Base-by-base conservation (phyloP, 2,329 filamentous ascomycete species). In the Talaromyces sp. region DNA sequence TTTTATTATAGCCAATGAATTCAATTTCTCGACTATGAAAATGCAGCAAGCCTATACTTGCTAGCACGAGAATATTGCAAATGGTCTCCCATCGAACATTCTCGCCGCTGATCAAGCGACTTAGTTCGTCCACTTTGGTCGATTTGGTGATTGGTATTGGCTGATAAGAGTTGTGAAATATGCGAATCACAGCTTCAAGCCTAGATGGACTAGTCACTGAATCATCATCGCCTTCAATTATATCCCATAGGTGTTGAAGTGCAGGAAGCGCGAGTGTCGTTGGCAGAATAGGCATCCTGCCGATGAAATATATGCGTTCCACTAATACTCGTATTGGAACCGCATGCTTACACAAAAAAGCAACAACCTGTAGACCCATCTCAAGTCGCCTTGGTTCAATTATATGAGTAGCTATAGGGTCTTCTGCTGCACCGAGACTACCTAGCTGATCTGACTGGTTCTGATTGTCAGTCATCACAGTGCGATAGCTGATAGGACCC, bases 81-180 rank as follows among this genome's bases (percentile, higher is more conserved):
- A 55, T 55, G n/a, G 44, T 59, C 57, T 53, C 44, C 33, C 57
- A 59, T 23, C 57, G 51, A 18, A 53, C 44, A 40, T 59, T 59
- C 47, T 52, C 57, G 47, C 57, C 47, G 36, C 47, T 53, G 42
- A 36, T 28, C 53, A 55, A 55, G 18, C n/a, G 53, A 18, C 53
- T n/a, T 12, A 55, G 33, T 34, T 55, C 53, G 36, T 36, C 14
- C 30, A 36, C 31, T 14, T 12, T 31, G 12, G 53, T 33, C 31
- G 53, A 55, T 23, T 55, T 55, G 30, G 28, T 55, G 14, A 55
- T 18, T 2, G 53, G 31, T 55, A 55, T 36, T 18, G 53, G n/a
- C 31, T 55, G 53, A 23, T 55, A 34, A 31, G 53, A 36, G 53
- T 55, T 55, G 16, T 34, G 53, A 34, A 55, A 55, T 55, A 55